Evolutionary conservation across 1,139 yeast species (phyloP), one percentile per base, ranked within the genome.

Genomic region (Magnusiomyces paraingens): DNA sequence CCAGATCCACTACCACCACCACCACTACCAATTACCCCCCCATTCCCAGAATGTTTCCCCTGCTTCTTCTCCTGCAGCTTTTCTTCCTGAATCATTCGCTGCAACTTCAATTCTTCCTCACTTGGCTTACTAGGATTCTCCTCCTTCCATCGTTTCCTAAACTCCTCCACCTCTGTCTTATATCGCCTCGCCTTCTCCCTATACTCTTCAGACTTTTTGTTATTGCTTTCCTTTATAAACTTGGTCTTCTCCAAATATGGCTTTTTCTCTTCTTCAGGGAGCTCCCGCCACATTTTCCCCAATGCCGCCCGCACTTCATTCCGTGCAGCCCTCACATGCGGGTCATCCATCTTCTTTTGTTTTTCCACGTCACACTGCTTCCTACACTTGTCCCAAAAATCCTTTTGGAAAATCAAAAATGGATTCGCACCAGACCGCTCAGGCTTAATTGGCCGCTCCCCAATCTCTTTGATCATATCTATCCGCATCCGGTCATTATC

Each of bases 211-310:
- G 64, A 60, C 51, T 66, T 66, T 50, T 64, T 67, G 51, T 66
- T 66, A 50, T 71, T 71, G 22, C 62, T 64, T 15, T 67, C 71
- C 57, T 70, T 70, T 51, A 69, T 69, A 43, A 61, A 62, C 51
- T 66, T 66, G 17, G 74, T 69, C 47, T 61, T 62, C 49, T 67
- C 66, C 39, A 71, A 58, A 57, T 71, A 72, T 0, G 76, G 76
- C 50, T 64, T 62, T 55, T 71, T 69, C 41, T 70, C 68, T 1
- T 58, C 66, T 6, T 71, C 74, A 1, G 74, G 70, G 32, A 73
- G 59, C 47, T 69, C 73, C 44, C 76, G 63, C 77, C 77, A 73
- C 63, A 71, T 70, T 53, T 69, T 68, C 18, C 77, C 76, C 38
- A 73, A 62, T 0, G 72, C 68, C 1, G 74, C 72, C 2, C 77